Conservation (phyloP, 108 stramenopile species). For the Nannochloropsis gaditana region DNA sequence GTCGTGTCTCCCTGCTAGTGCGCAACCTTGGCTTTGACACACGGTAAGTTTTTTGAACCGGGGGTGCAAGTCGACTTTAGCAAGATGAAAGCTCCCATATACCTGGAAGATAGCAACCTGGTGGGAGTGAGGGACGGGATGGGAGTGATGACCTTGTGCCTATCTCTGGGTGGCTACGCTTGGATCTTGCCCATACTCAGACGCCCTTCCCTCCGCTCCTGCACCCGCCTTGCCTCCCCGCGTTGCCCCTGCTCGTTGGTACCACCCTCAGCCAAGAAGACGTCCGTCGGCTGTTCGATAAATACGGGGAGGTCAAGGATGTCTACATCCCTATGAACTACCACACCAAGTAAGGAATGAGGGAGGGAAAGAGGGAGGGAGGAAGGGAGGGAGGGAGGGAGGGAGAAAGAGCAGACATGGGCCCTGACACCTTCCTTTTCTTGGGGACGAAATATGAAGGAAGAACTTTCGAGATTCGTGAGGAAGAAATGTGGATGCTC, state of each 20-base stretch:
- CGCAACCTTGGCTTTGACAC: not conserved
- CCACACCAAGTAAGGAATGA: not conserved
- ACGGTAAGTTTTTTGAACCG: too few species aligned
- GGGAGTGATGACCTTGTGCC: too few species aligned
- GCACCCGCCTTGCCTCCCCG: too few species aligned
- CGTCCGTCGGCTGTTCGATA: constrained; percentile 2
- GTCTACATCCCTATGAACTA: not conserved
- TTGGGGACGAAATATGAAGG: not conserved
- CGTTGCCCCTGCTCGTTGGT: not conserved
- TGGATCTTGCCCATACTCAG: too few species aligned
- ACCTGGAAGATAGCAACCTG: too few species aligned
- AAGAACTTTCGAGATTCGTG: not conserved
- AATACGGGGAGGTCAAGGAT: not conserved
- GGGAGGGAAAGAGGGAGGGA: not conserved
- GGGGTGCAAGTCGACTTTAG: too few species aligned
- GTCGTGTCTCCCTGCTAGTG: not conserved
- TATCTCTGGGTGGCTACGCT: too few species aligned
- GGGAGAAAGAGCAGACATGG: not conserved
- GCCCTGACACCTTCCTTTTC: not conserved
- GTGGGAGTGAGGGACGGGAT: too few species aligned
- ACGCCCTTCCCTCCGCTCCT: too few species aligned
- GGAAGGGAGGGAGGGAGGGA: not conserved
- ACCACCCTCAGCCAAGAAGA: not conserved
- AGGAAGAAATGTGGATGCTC: not conserved
- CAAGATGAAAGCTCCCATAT: too few species aligned